These are phyloP conservation scores for Rutstroemia sp. DNA, from an alignment of 2,329 filamentous ascomycete genomes.

Conservation along the genomic window DNA sequence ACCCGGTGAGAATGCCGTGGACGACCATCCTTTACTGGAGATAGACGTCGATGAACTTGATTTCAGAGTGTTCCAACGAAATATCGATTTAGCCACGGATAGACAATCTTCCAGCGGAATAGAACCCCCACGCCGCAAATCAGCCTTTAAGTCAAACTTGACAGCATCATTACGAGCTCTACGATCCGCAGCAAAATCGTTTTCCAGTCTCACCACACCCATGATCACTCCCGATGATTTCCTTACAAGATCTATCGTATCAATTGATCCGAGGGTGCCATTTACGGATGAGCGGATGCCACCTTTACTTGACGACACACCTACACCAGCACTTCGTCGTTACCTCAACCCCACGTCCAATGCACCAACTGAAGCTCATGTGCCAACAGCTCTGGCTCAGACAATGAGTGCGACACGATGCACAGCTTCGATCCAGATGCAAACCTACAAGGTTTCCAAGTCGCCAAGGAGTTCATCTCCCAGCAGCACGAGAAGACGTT, in stretches of 20 bases:
- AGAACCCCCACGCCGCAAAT: slow-evolving; percentile 22
- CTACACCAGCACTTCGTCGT: slow-evolving; percentile 57
- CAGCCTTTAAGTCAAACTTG: slow-evolving; percentile 60
- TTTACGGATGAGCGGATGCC: slow-evolving; percentile 62
- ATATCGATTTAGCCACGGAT: slow-evolving; percentile 10
- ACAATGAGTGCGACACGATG: slow-evolving; percentile 38
- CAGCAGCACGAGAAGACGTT: slow-evolving; percentile 25
- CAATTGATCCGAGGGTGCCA: slow-evolving; percentile 57
- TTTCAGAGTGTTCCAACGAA: slow-evolving; percentile 39
- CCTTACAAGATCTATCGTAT: slow-evolving; percentile 58
- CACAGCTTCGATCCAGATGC: slow-evolving; percentile 65
- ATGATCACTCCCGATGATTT: slow-evolving; percentile 61
- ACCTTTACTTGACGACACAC: slow-evolving; percentile 54
- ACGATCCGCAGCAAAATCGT: slow-evolving; percentile 53
- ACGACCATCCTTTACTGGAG: slow-evolving; percentile 43
- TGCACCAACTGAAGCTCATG: slow-evolving; percentile 36
- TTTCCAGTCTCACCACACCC: slow-evolving; percentile 55
- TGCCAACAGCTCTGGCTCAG: slow-evolving; percentile 29
- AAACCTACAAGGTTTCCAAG: slow-evolving; percentile 49
- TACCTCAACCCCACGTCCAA: slow-evolving; percentile 59
- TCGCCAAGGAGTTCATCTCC: slow-evolving; percentile 34
- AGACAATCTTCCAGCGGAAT: slow-evolving; percentile 9
- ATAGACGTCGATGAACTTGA: slow-evolving; percentile 40
- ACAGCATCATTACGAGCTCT: slow-evolving; percentile 59
- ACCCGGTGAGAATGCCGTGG: slow-evolving; percentile 35